These are phyloP conservation scores for Suhomyces emberorum DNA, from an alignment of 805 yeast species.

Conservation along the genomic window DNA sequence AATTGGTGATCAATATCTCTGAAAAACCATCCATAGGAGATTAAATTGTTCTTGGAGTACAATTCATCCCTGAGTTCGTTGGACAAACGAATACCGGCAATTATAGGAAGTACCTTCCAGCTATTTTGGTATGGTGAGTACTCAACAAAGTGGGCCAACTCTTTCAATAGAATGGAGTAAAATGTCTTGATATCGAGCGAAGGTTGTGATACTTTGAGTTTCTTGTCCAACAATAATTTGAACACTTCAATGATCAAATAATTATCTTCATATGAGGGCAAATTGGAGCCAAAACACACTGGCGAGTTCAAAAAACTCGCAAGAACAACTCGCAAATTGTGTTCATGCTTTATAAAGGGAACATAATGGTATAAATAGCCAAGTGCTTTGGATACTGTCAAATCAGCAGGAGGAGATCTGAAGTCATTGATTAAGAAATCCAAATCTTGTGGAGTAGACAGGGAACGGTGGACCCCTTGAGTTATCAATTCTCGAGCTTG, in stretches of 20 bases:
- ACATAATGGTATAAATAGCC: constrained; percentile 51
- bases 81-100: constrained; percentile 44
- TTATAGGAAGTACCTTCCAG: constrained; percentile 49
- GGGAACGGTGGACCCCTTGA: too few relatives aligned
- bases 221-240: constrained; percentile 43
- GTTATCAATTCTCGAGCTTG: too few relatives aligned
- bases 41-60: constrained; percentile 22
- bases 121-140: constrained; percentile 28
- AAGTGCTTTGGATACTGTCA: constrained; percentile 30
- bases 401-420: constrained; percentile 34
- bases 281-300: constrained; percentile 21
- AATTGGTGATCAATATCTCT: constrained; percentile 31
- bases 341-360: constrained; percentile 47
- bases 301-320: constrained; percentile 45
- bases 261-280: constrained; percentile 25
- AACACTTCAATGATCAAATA: constrained; percentile 48
- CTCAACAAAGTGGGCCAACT: constrained; percentile 27
- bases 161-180: constrained; percentile 36
- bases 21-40: constrained; percentile 33
- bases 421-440: constrained; percentile 47
- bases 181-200: constrained; percentile 43
- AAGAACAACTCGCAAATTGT: constrained; percentile 44
- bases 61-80: constrained; percentile 32
- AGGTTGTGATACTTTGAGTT: constrained; percentile 47
- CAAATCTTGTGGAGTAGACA: constrained; percentile 38